Percentiles rank a stretch among this genome's conserved stretches.
phyloP scores from a whole-genome alignment of 2,329 filamentous ascomycete species.

The Botrytis aclada region DNA sequence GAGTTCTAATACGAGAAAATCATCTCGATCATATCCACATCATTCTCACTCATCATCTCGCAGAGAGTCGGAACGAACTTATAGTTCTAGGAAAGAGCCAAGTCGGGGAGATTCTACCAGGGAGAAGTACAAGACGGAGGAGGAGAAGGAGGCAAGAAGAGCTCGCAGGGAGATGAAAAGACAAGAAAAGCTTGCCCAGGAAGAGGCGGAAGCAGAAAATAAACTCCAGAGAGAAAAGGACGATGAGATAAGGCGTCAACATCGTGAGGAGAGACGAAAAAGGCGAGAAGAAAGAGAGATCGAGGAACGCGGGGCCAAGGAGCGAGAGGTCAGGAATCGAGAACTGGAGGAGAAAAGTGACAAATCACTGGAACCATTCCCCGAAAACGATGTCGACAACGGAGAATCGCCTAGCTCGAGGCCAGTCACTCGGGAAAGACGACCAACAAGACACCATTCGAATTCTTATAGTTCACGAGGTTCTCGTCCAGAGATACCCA shows the following conservation, averaged over 20 bases:
- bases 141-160: slow-evolving; percentile 31
- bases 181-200: slow-evolving; percentile 12
- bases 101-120: slow-evolving; percentile 20
- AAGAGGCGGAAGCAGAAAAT: slow-evolving; percentile 10
- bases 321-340: slow-evolving; percentile 2
- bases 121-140: slow-evolving; percentile 26
- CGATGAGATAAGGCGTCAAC: slow-evolving; percentile 6
- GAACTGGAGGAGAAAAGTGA: not conserved
- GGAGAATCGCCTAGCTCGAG: slow-evolving; percentile 6
- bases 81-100: slow-evolving; percentile 16
- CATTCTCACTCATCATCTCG: slow-evolving; percentile 16
- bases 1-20: slow-evolving; percentile 7
- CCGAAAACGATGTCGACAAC: slow-evolving; percentile 5
- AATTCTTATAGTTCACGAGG: slow-evolving; percentile 9
- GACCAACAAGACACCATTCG: slow-evolving; percentile 5
- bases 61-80: slow-evolving; percentile 6
- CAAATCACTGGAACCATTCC: not conserved
- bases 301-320: slow-evolving; percentile 7
- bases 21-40: slow-evolving; percentile 16
- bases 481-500: slow-evolving; percentile 7
- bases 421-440: slow-evolving; percentile 8
- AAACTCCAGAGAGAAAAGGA: slow-evolving; percentile 12
- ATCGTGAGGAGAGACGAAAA: slow-evolving; percentile 12
- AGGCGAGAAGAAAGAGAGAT: slow-evolving; percentile 2
- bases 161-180: slow-evolving; percentile 30